phyloP scores from a whole-genome alignment of 768 basidiomycete genomes.

The Rhizopogon sp. region DNA sequence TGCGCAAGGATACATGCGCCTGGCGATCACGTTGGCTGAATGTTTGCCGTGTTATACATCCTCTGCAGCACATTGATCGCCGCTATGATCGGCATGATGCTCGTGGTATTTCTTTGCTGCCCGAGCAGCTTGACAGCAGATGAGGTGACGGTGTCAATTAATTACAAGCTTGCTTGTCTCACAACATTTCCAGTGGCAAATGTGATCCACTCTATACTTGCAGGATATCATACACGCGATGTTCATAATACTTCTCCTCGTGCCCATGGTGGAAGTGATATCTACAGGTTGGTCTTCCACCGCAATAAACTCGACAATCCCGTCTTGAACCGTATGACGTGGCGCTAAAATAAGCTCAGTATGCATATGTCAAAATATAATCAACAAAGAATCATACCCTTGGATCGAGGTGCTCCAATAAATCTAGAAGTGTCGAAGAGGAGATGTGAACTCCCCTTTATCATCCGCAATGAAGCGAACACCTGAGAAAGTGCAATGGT shows the following conservation, averaged over 20 bases:
- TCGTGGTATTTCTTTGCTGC: too few species aligned
- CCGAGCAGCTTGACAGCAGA: too few species aligned
- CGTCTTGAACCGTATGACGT: conserved; percentile 54
- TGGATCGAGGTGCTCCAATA: conserved; percentile 65
- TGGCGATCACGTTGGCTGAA: too few species aligned
- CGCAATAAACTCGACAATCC: conserved; percentile 47
- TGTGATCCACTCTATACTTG: too few species aligned
- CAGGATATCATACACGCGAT: background rate
- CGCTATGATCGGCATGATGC: too few species aligned
- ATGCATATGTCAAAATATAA: background rate
- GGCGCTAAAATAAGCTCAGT: conserved; percentile 35
- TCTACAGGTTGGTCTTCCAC: conserved; percentile 45
- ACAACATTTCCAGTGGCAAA: background rate
- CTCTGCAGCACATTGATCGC: too few species aligned
- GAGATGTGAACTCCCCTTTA: conserved; percentile 51
- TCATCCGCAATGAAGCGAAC: conserved; percentile 69
- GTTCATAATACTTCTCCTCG: background rate
- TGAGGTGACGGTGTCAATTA: background rate
- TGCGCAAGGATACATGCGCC: too few species aligned
- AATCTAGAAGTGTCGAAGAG: conserved; percentile 56
- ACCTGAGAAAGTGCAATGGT: conserved; percentile 25
- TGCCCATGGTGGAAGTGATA: conserved; percentile 49
- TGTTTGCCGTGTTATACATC: too few species aligned
- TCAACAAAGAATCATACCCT: conserved; percentile 31
- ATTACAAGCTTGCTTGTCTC: background rate